These are phyloP conservation scores for Scleroderma citrinum DNA, from an alignment of 768 basidiomycete species.

Conservation along the genomic window DNA sequence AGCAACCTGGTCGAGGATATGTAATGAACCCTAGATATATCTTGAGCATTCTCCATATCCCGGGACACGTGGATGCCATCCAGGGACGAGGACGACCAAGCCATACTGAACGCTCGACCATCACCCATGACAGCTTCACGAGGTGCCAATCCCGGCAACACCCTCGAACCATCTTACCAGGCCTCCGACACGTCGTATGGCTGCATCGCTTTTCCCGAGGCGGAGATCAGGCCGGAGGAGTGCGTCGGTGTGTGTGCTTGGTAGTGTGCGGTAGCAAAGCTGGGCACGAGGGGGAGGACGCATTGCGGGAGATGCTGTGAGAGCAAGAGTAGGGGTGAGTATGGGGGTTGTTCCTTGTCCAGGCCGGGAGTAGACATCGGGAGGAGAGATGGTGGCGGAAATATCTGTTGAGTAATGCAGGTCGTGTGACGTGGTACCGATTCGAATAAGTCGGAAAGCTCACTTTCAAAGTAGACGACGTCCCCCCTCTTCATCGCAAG, in stretches of 20 bases:
- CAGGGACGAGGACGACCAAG: too few relatives aligned
- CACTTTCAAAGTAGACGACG: conserved; percentile 65
- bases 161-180: conserved; percentile 68
- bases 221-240: conserved; percentile 67
- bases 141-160: too few relatives aligned
- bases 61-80: too few relatives aligned
- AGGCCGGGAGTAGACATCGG: neutral
- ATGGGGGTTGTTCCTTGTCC: neutral
- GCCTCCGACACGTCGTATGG: conserved; percentile 58
- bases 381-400: conserved; percentile 21
- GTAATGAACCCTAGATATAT: too few relatives aligned
- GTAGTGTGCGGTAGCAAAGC: conserved; percentile 79
- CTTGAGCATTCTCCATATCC: too few relatives aligned
- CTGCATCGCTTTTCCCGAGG: conserved; percentile 62
- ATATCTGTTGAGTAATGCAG: conserved; percentile 42
- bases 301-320: conserved; percentile 64
- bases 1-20: too few relatives aligned
- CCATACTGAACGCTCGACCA: too few relatives aligned
- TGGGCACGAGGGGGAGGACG: conserved; percentile 39
- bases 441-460: too few relatives aligned
- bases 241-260: conserved; percentile 52
- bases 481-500: conserved; percentile 56
- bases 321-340: conserved; percentile 21
- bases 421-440: too few relatives aligned
- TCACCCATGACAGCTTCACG: too few relatives aligned